Conservation (phyloP, 768 basidiomycete genomes). For the Trametes villosa region DNA sequence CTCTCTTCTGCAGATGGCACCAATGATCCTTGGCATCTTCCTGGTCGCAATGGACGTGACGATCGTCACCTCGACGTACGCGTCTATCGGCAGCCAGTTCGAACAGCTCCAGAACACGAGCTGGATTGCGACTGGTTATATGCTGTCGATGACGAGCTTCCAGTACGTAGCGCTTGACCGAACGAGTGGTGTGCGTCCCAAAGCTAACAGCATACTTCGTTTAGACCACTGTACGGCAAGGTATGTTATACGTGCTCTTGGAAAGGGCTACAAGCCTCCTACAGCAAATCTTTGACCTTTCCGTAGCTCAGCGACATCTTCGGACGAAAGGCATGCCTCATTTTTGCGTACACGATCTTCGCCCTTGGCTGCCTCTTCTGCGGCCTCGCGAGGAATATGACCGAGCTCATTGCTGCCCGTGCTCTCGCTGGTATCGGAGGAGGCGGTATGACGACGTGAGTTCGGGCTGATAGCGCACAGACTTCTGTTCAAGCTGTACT, state of each 20-base stretch:
- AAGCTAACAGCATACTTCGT: too few relatives aligned
- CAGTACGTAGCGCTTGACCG: slow-evolving; percentile 45
- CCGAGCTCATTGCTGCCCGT: slow-evolving; percentile 54
- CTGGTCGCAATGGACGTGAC: slow-evolving; percentile 40
- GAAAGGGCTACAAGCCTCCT: neutral
- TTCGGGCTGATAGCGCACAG: slow-evolving; percentile 6
- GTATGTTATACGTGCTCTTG: too few relatives aligned
- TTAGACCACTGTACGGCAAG: slow-evolving; percentile 66
- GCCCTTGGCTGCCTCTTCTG: slow-evolving; percentile 57
- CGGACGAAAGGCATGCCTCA: slow-evolving; percentile 59
- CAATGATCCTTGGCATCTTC: slow-evolving; percentile 37
- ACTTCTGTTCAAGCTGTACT: neutral
- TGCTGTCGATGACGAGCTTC: slow-evolving; percentile 62
- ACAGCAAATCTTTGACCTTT: neutral
- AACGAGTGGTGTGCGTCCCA: too few relatives aligned
- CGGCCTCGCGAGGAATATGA: slow-evolving; percentile 58
- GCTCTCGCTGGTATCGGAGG: slow-evolving; percentile 64
- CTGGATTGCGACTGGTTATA: slow-evolving; percentile 68
- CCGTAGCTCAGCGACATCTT: slow-evolving; percentile 58
- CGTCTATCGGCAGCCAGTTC: slow-evolving; percentile 49
- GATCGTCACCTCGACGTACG: slow-evolving; percentile 40
- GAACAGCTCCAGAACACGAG: slow-evolving; percentile 66
- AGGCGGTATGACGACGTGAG: slow-evolving; percentile 66
- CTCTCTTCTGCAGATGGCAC: slow-evolving; percentile 27
- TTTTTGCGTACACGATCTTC: slow-evolving; percentile 59